Conservation (phyloP, 2,329 filamentous ascomycete genomes). For the Thelonectria rubi region DNA sequence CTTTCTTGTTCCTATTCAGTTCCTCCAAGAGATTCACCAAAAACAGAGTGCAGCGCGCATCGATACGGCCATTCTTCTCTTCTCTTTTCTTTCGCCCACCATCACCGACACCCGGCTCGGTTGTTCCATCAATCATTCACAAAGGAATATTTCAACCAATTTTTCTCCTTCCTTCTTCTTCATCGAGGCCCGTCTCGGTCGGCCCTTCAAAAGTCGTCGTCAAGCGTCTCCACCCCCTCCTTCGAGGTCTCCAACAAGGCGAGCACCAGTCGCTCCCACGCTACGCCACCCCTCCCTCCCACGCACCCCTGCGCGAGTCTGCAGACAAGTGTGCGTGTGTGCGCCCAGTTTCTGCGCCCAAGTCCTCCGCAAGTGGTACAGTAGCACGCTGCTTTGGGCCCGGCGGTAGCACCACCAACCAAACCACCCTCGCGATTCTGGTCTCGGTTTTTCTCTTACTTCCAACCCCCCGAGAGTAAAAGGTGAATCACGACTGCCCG, state of each 20-base stretch:
- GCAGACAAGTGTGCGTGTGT: slow-evolving; percentile 19
- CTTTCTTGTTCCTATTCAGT: slow-evolving; percentile 1
- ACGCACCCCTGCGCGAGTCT: slow-evolving; percentile 20
- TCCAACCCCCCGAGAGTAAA: slow-evolving; percentile 35
- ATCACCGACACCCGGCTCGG: slow-evolving; percentile 10
- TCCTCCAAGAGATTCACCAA: slow-evolving; percentile 1
- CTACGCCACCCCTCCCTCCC: slow-evolving; percentile 22
- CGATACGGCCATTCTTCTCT: slow-evolving; percentile 1
- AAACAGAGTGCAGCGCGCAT: slow-evolving; percentile 12
- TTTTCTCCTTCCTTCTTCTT: slow-evolving; percentile 5
- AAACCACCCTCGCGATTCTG: slow-evolving; percentile 36
- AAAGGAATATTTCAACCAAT: slow-evolving; percentile 11
- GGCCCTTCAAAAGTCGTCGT: slow-evolving; percentile 5
- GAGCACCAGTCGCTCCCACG: background rate
- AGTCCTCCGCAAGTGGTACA: slow-evolving; percentile 25
- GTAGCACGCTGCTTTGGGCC: slow-evolving; percentile 32
- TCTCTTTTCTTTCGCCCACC: slow-evolving; percentile 3
- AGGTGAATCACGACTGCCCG: slow-evolving; percentile 42
- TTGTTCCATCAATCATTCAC: slow-evolving; percentile 19
- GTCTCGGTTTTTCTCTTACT: slow-evolving; percentile 34
- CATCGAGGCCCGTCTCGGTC: background rate
- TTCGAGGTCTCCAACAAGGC: slow-evolving; percentile 15
- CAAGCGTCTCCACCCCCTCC: slow-evolving; percentile 24
- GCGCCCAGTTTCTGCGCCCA: slow-evolving; percentile 15
- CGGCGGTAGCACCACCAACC: slow-evolving; percentile 33